Percentiles rank a stretch among this genome's conserved stretches.
Evolutionary conservation across 495 filamentous ascomycete genomes (phyloP).

Genomic region (Podospora pseudocomata): DNA sequence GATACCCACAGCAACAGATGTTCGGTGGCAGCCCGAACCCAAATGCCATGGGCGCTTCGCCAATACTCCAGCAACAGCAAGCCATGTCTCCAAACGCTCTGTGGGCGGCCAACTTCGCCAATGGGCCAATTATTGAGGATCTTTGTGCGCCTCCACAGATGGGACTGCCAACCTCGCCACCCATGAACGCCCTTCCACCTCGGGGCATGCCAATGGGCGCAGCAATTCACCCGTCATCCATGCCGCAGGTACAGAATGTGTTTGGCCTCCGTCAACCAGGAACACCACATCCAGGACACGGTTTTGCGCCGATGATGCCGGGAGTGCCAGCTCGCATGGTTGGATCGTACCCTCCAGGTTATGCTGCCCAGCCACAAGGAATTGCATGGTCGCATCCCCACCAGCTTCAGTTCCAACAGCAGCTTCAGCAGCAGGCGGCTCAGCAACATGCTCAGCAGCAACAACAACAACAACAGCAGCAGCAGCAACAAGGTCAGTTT

Average conservation of each 20-base stretch:
- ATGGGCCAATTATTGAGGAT: constrained; percentile 22
- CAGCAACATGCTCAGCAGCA: constrained; percentile 4
- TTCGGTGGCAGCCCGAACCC: constrained; percentile 10
- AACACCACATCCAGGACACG: constrained; percentile 1
- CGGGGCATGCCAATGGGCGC: constrained; percentile 6
- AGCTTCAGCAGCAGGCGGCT: background rate
- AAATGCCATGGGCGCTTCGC: constrained; percentile 8
- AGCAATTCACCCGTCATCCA: constrained; percentile 11
- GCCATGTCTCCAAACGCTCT: constrained; percentile 12
- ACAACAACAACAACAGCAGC: background rate
- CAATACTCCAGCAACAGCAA: constrained; percentile 10
- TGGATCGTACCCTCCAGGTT: background rate
- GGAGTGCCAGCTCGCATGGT: background rate
- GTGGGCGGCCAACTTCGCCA: constrained; percentile 17
- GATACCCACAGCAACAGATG: constrained; percentile 4
- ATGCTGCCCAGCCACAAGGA: constrained; percentile 1
- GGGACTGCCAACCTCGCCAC: constrained; percentile 5
- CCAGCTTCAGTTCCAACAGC: constrained; percentile 20
- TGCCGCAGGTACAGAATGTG: constrained; percentile 20
- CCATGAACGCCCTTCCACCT: constrained; percentile 8
- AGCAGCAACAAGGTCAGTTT: constrained; percentile 3
- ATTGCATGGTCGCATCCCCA: constrained; percentile 15
- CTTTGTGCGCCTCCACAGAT: constrained; percentile 19
- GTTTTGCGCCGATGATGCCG: background rate
- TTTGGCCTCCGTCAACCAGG: constrained; percentile 17